phyloP scores from a whole-genome alignment of 768 basidiomycete genomes.

The Kwoniella heveanensis region DNA sequence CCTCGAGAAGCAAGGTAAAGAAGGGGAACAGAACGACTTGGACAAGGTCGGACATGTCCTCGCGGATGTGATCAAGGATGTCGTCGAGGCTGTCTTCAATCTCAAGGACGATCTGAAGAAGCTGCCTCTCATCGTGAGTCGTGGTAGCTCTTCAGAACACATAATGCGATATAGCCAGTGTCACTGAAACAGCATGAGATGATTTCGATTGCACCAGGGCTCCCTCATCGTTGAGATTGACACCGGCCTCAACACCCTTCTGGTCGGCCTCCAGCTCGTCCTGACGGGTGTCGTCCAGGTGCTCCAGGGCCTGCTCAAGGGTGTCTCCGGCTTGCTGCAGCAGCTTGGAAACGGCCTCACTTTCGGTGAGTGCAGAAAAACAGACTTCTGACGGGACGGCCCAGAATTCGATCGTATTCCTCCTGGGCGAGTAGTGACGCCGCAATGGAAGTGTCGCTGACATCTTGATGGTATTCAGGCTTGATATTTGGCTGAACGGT shows the following conservation, averaged over 20 bases:
- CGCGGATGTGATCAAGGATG: conserved; percentile 22
- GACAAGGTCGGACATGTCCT: conserved; percentile 19
- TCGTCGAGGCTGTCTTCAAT: conserved; percentile 19
- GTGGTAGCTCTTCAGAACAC: neutral
- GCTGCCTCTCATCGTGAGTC: conserved; percentile 26
- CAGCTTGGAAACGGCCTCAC: conserved; percentile 26
- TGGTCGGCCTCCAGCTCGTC: conserved; percentile 28
- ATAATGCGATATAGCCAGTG: no score
- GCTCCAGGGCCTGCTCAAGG: conserved; percentile 20
- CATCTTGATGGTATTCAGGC: no score
- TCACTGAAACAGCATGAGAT: no score
- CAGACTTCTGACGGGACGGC: no score
- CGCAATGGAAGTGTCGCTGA: no score
- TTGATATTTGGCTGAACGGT: conserved; percentile 7
- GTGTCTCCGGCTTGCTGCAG: conserved; percentile 20
- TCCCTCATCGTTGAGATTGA: conserved; percentile 26
- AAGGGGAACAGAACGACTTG: conserved; percentile 11
- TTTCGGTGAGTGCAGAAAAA: conserved; percentile 22
- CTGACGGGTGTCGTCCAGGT: conserved; percentile 21
- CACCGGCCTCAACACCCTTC: conserved; percentile 24
- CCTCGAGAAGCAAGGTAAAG: conserved; percentile 1
- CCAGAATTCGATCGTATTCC: no score
- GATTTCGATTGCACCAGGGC: conserved; percentile 16
- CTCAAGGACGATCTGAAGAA: conserved; percentile 22
- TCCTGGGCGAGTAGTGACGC: no score